Percentiles rank a stretch among this genome's conserved stretches.
These are phyloP conservation scores for Heliamphora pulchella DNA, from an alignment of 179 eudicot species.

Conservation along the genomic window DNA sequence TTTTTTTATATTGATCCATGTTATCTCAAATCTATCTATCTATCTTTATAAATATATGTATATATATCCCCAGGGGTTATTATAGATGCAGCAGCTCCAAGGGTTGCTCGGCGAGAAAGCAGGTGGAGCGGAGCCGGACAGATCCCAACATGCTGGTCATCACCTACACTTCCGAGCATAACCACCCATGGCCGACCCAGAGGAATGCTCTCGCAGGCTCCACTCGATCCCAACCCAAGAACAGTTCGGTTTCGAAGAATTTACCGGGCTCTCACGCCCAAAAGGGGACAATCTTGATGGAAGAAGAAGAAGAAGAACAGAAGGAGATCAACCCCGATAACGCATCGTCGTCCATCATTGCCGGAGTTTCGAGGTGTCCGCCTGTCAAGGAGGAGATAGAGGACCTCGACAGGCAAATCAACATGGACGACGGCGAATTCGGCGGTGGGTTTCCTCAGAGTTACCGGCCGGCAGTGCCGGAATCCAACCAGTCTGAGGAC, in stretches of 20 bases:
- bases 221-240: conserved; percentile 52
- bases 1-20: background rate
- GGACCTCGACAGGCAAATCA: conserved; percentile 15
- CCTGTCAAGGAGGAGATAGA: conserved; percentile 28
- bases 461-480: conserved; percentile 41
- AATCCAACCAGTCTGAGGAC: conserved; percentile 27
- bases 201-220: conserved; percentile 85
- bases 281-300: background rate
- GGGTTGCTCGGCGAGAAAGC: conserved; percentile 89
- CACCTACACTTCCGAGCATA: conserved; percentile 90
- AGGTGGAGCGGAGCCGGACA: conserved; percentile 84
- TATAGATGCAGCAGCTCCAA: conserved; percentile 96
- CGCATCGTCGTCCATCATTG: background rate
- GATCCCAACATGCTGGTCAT: conserved; percentile 92
- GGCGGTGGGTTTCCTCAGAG: conserved; percentile 17
- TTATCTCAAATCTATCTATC: background rate
- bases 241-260: conserved; percentile 4
- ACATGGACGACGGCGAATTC: conserved; percentile 16
- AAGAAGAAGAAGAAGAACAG: conserved; percentile 19
- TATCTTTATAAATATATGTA: background rate
- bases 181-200: conserved; percentile 98
- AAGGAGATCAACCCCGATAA: conserved; percentile 9
- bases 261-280: conserved; percentile 1
- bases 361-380: background rate
- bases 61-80: conserved; percentile 50